phyloP scores from a whole-genome alignment of 2,329 filamentous ascomycete genomes.

The Aureobasidium musti region DNA sequence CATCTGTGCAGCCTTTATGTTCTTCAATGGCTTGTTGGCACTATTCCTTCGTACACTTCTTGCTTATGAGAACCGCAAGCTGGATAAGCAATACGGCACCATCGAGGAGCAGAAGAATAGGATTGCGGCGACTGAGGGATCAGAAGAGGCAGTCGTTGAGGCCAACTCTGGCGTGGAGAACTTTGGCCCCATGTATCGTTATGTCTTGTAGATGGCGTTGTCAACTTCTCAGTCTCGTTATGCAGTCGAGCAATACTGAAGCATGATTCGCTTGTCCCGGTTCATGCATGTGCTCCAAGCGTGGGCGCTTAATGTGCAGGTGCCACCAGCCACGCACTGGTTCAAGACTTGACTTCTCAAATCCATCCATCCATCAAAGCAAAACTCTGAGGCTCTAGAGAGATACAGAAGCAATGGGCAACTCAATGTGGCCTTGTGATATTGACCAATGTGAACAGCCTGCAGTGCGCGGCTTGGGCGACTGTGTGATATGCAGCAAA shows the following conservation, averaged over 20 bases:
- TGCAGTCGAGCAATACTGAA: background rate
- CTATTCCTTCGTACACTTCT: slow-evolving; percentile 56
- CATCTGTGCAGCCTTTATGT: slow-evolving; percentile 62
- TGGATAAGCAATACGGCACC: slow-evolving; percentile 54
- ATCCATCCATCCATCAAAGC: too few species aligned
- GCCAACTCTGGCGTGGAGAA: slow-evolving; percentile 35
- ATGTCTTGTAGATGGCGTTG: slow-evolving; percentile 31
- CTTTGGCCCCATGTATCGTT: slow-evolving; percentile 38
- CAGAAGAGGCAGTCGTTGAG: slow-evolving; percentile 26
- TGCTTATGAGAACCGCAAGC: slow-evolving; percentile 59
- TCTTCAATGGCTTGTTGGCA: slow-evolving; percentile 59
- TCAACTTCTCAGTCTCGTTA: background rate
- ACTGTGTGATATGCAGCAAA: background rate
- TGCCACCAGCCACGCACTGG: too few species aligned
- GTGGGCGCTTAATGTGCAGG: background rate
- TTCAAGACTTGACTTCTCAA: too few species aligned
- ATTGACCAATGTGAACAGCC: background rate
- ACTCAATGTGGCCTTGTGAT: background rate
- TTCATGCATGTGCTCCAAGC: background rate
- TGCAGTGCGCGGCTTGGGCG: background rate
- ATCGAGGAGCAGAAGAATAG: slow-evolving; percentile 33
- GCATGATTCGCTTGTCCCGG: too few species aligned
- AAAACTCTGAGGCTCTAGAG: too few species aligned
- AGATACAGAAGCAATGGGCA: too few species aligned
- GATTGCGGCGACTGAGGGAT: slow-evolving; percentile 22